Conservation (phyloP, 2,329 filamentous ascomycete species). For the Clarireedia sp. region DNA sequence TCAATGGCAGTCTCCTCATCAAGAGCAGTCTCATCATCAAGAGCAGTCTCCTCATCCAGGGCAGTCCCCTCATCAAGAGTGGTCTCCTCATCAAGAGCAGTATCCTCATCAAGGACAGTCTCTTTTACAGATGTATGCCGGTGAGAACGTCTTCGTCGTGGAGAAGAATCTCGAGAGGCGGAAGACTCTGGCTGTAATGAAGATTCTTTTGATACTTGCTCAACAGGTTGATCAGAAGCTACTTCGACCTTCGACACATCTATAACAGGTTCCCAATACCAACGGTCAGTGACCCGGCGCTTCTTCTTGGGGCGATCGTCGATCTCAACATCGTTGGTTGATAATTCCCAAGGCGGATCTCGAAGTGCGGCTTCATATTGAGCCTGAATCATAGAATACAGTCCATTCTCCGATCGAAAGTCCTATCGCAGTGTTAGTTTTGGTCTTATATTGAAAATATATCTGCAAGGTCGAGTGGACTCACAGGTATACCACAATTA, state of each 20-base stretch:
- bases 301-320: conserved; percentile 30
- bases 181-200: neutral
- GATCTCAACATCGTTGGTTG: conserved; percentile 25
- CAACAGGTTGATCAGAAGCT: neutral
- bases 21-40: neutral
- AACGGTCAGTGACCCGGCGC: conserved; percentile 22
- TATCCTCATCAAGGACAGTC: neutral
- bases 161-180: neutral
- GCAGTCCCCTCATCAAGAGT: neutral
- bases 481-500: conserved; percentile 66
- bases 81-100: too few species aligned
- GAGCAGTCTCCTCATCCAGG: neutral
- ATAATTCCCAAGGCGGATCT: conserved; percentile 31
- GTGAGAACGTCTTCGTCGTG: conserved; percentile 7
- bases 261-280: conserved; percentile 27
- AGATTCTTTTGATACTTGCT: conserved; percentile 1
- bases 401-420: conserved; percentile 63
- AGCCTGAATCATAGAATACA: conserved; percentile 64
- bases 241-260: conserved; percentile 22
- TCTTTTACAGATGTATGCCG: neutral
- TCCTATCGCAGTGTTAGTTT: conserved; percentile 39
- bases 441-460: too few species aligned
- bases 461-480: conserved; percentile 19
- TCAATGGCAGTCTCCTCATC: too few species aligned
- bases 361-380: conserved; percentile 48